phyloP scores from a whole-genome alignment of 306 rosid species.

The Vicia faba region DNA sequence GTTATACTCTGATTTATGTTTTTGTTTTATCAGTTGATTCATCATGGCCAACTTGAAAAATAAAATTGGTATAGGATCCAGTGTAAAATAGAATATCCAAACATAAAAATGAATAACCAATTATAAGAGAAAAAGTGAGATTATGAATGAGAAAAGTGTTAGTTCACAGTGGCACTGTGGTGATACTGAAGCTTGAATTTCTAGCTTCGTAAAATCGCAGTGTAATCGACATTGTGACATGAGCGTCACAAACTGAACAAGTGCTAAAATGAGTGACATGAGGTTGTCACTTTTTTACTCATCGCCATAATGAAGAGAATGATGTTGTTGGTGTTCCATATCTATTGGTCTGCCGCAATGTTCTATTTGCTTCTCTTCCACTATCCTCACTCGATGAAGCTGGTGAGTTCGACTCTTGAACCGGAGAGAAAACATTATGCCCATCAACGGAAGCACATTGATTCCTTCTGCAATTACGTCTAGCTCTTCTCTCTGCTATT shows the following conservation, averaged over 20 bases:
- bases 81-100: neutral
- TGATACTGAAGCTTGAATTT: neutral
- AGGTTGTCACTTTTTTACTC: constrained; percentile 16
- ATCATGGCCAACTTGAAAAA: too few species aligned
- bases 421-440: constrained; percentile 41
- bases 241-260: neutral
- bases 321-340: constrained; percentile 36
- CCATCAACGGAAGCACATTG: constrained; percentile 38
- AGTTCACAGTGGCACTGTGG: neutral
- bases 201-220: neutral
- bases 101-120: constrained; percentile 29
- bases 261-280: neutral
- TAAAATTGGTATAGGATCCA: neutral
- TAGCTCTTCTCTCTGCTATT: constrained; percentile 59
- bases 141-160: neutral
- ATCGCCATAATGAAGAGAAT: constrained; percentile 52
- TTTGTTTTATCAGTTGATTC: too few species aligned
- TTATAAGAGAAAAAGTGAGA: constrained; percentile 16
- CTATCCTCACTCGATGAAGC: constrained; percentile 33
- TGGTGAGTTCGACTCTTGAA: constrained; percentile 38
- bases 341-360: constrained; percentile 44
- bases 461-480: constrained; percentile 39
- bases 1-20: too few species aligned
- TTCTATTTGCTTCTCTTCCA: constrained; percentile 36
- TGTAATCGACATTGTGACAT: neutral